Base-by-base conservation (phyloP, 441 rosid species). In the Manihot esculenta region DNA sequence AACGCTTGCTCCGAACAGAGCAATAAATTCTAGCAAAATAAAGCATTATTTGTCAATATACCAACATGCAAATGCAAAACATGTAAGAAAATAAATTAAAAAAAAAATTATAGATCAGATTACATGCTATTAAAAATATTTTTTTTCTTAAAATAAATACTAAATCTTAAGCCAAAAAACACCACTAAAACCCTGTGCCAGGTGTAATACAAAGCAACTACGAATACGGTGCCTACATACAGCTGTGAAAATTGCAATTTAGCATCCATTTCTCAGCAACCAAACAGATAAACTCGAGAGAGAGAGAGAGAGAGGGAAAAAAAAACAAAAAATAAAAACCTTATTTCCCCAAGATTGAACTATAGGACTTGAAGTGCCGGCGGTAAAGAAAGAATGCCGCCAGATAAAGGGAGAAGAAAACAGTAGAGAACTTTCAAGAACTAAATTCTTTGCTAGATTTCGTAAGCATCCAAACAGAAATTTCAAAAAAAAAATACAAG, bases 51-150 rank as follows among this genome's bases (percentile, higher is more conserved):
- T 7, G 30, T 44, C 9, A 14, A 15, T 15, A 13, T 10, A 3
- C 24, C 26, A 27, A 63, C 62, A 63, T 63, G 74, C 61, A 54
- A 50, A 23, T 14, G 57, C 45, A 35, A 23, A 24, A 60, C 1
- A 48, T 12, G n/a, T 17, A 18, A 10, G n/a, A 38, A 62, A 44
- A 47, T 38, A 23, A 50, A 50, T 10, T 49, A 5, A 15, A 41
- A 44, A 12, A n/a, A 38, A 3, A 15, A 26, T 1, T 0, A 56
- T 2, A 71, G 54, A 26, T 63, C 67, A 53, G 74, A 62, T 63
- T 44, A 6, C 41, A 15, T 70, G 11, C n/a, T 57, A 15, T 11
- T 50, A 2, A 66, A 30, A 62, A 10, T n/a, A 38, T 35, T 42
- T 10, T 61, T 38, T 24, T 26, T 11, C 35, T 12, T 0, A 14